phyloP scores from a whole-genome alignment of 2,329 filamentous ascomycete genomes.

The Aspergillus oerlinghausenensis region DNA sequence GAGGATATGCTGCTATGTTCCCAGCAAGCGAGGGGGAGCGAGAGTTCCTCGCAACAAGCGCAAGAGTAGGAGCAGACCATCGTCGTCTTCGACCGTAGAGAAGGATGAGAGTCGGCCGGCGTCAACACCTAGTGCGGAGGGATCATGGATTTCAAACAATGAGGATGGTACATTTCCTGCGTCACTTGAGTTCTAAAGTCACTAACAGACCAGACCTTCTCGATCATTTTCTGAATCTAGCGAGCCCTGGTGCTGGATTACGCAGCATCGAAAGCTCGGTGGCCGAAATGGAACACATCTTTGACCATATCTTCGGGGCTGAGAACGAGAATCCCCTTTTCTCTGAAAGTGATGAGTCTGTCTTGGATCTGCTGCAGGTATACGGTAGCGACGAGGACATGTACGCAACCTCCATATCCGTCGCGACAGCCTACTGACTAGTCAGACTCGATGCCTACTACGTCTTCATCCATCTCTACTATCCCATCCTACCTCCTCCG shows the following conservation, averaged over 20 bases:
- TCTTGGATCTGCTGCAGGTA: neutral
- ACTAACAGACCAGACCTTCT: neutral
- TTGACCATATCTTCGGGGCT: neutral
- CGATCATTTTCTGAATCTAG: neutral
- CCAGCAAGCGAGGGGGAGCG: neutral
- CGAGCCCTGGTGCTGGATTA: neutral
- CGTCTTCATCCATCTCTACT: slow-evolving; percentile 27
- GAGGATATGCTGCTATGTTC: neutral
- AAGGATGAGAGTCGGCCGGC: neutral
- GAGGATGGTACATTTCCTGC: neutral
- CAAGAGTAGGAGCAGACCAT: neutral
- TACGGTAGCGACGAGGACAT: neutral
- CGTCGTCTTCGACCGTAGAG: neutral
- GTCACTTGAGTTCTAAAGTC: neutral
- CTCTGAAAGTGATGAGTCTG: neutral
- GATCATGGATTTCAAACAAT: neutral
- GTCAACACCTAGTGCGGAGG: neutral
- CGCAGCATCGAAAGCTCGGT: neutral
- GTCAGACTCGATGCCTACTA: slow-evolving; percentile 28
- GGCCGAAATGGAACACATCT: neutral
- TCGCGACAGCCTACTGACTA: neutral
- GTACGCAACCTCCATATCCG: neutral
- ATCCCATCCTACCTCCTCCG: slow-evolving; percentile 25
- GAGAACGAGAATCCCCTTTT: neutral
- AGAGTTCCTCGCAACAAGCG: neutral